Evolutionary conservation across 1,284 basidiomycete species (phyloP), one percentile per base, ranked within the genome.

Genomic region (Ceratobasidium sp.): DNA sequence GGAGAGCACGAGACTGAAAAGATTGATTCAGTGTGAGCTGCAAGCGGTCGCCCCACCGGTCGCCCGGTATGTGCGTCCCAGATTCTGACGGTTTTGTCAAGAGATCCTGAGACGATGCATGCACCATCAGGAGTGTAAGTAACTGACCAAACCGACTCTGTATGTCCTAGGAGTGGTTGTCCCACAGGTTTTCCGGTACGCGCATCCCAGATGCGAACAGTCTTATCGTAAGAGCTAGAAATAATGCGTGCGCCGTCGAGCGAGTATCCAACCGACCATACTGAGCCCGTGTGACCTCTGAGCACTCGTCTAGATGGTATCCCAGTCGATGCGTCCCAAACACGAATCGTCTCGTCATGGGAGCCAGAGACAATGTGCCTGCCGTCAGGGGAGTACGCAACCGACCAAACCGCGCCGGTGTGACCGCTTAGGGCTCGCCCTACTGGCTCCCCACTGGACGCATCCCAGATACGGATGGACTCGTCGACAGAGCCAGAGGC

Each of bases 321-420:
- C 44, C 75, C 75, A 2, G 12, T 59, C 2, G 38, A 23, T 13
- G 56, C 62, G 42, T 61, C 52, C 77, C 77, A 78, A 15, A 71
- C 28, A 15, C 68, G 69, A 38, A 78, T 61, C 15, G 77, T 71
- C 7, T 40, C 17, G 48, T 78, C 69, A 20, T 5, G 6, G 7
- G 77, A 59, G 10, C 77, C 67, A 17, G 77, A 78, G 42, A 64
- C 77, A 20, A 78, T 28, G 10, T 42, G 54, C n/a, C 10, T 12
- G 6, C 68, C 56, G 50, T 71, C 67, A 23, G 77, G 68, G 6
- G 77, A 78, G 68, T 42, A 78, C n/a, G 69, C 68, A 3, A 73
- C 68, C 3, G 77, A 78, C 38, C 33, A 13, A 23, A 73, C 69
- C 54, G 2, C 13, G 20, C 33, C 46, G 3, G 13, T 78, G 44